A percentile compares a stretch with the other conserved stretches of the same genome.
These are phyloP conservation scores for Fusarium siculi DNA, from an alignment of 2,329 filamentous ascomycete genomes.

Conservation along the genomic window DNA sequence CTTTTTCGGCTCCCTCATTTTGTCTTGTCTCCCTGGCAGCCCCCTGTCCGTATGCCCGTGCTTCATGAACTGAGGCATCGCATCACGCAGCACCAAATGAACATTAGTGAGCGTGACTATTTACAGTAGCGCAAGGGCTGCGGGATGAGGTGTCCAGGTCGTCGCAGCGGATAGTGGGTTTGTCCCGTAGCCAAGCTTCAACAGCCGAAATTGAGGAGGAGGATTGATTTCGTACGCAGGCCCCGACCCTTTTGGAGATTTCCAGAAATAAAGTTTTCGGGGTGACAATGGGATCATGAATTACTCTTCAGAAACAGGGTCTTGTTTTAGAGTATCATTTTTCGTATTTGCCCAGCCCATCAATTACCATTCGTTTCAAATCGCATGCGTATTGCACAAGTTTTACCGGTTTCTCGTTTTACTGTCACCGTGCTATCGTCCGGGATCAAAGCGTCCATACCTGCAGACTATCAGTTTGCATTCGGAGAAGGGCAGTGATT, in stretches of 20 bases:
- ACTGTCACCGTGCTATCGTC: slow-evolving; percentile 16
- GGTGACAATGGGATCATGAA: slow-evolving; percentile 4
- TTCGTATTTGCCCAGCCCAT: slow-evolving; percentile 1
- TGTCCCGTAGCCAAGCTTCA: slow-evolving; percentile 33
- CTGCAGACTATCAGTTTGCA: neutral
- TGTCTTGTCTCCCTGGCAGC: neutral
- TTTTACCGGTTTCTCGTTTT: slow-evolving; percentile 18
- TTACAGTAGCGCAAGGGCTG: slow-evolving; percentile 21
- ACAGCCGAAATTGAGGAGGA: slow-evolving; percentile 40
- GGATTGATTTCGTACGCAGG: neutral
- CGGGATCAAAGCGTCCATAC: slow-evolving; percentile 7
- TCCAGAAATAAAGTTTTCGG: slow-evolving; percentile 24
- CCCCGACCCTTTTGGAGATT: slow-evolving; percentile 3
- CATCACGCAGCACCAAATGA: slow-evolving; percentile 17
- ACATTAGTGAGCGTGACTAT: slow-evolving; percentile 34
- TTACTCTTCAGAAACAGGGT: slow-evolving; percentile 20
- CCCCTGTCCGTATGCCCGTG: slow-evolving; percentile 2
- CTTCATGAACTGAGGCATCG: slow-evolving; percentile 7
- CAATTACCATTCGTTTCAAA: slow-evolving; percentile 8
- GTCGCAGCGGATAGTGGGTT: neutral
- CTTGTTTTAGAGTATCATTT: slow-evolving; percentile 13
- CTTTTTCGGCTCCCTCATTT: neutral
- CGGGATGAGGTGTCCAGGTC: slow-evolving; percentile 7
- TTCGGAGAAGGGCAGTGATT: slow-evolving; percentile 8
- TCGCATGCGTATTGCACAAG: slow-evolving; percentile 4